Conservation (phyloP, 306 rosid species). For the Quercus mongolica region DNA sequence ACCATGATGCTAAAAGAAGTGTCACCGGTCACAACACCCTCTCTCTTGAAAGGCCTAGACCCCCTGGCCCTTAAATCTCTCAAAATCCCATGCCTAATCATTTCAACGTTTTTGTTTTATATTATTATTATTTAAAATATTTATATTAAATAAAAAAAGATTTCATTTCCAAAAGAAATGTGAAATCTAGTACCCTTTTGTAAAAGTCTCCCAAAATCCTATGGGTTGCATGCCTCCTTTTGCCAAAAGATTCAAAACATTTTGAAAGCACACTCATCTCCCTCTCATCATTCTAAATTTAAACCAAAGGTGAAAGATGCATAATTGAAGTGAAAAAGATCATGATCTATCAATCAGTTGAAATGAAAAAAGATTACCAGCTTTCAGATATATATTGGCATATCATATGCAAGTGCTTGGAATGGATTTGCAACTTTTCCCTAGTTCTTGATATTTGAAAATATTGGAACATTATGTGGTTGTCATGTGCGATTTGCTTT, state of each 20-base stretch:
- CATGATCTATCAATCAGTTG: slow-evolving; percentile 72
- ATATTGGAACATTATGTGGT: slow-evolving; percentile 18
- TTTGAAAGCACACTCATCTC: slow-evolving; percentile 24
- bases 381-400: slow-evolving; percentile 33
- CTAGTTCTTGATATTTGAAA: slow-evolving; percentile 9
- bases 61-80: slow-evolving; percentile 47
- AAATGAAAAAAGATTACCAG: slow-evolving; percentile 41
- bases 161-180: slow-evolving; percentile 15
- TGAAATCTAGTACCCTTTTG: slow-evolving; percentile 20
- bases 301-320: slow-evolving; percentile 39
- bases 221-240: slow-evolving; percentile 25
- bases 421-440: slow-evolving; percentile 10
- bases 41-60: slow-evolving; percentile 23
- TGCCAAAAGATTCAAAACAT: slow-evolving; percentile 25
- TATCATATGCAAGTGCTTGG: slow-evolving; percentile 25
- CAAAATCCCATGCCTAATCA: slow-evolving; percentile 69
- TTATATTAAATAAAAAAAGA: slow-evolving; percentile 17
- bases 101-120: slow-evolving; percentile 15
- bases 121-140: not conserved
- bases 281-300: slow-evolving; percentile 38
- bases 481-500: slow-evolving; percentile 12
- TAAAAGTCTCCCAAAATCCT: slow-evolving; percentile 34
- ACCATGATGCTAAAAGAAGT: slow-evolving; percentile 44
- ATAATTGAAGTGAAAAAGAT: slow-evolving; percentile 42
- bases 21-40: slow-evolving; percentile 32